A percentile compares a stretch with the other conserved stretches of the same genome.
These are phyloP conservation scores for Sordaria brevicollis DNA, from an alignment of 495 filamentous ascomycete species.

Conservation along the genomic window DNA sequence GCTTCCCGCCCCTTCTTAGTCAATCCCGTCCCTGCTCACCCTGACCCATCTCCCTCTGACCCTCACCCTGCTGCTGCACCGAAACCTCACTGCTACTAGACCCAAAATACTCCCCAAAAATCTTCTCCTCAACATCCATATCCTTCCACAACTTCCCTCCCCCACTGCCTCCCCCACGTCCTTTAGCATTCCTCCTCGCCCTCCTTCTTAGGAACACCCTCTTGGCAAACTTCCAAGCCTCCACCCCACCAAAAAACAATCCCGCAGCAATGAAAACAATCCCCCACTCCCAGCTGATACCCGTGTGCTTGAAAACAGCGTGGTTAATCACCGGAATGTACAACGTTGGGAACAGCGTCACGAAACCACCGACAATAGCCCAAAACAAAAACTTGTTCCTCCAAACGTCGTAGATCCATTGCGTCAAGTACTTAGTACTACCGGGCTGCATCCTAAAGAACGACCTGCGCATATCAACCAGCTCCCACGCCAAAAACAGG, in stretches of 20 bases:
- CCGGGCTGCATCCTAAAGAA: slow-evolving; percentile 58
- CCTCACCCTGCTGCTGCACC: slow-evolving; percentile 8
- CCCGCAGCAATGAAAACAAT: slow-evolving; percentile 46
- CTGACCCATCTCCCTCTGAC: slow-evolving; percentile 30
- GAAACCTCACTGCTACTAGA: neutral
- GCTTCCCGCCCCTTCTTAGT: slow-evolving; percentile 34
- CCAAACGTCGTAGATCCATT: slow-evolving; percentile 54
- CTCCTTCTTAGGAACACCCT: slow-evolving; percentile 22
- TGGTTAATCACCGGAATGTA: slow-evolving; percentile 64
- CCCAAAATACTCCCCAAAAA: slow-evolving; percentile 28
- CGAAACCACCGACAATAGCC: slow-evolving; percentile 55
- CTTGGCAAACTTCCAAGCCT: slow-evolving; percentile 58
- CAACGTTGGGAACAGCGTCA: slow-evolving; percentile 59
- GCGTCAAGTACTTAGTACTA: slow-evolving; percentile 40
- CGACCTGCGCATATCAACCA: slow-evolving; percentile 55
- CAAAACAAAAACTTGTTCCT: slow-evolving; percentile 66
- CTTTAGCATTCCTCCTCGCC: slow-evolving; percentile 4
- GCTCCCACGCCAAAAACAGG: slow-evolving; percentile 64
- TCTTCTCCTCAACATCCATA: slow-evolving; percentile 28
- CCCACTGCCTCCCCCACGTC: neutral
- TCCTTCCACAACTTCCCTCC: slow-evolving; percentile 20
- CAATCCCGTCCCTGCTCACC: slow-evolving; percentile 24
- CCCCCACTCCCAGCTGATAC: slow-evolving; percentile 67
- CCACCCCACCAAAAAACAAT: slow-evolving; percentile 51
- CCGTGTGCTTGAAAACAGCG: slow-evolving; percentile 61